phyloP scores from a whole-genome alignment of 139 green algal species.

The Chlorella ohadii region DNA sequence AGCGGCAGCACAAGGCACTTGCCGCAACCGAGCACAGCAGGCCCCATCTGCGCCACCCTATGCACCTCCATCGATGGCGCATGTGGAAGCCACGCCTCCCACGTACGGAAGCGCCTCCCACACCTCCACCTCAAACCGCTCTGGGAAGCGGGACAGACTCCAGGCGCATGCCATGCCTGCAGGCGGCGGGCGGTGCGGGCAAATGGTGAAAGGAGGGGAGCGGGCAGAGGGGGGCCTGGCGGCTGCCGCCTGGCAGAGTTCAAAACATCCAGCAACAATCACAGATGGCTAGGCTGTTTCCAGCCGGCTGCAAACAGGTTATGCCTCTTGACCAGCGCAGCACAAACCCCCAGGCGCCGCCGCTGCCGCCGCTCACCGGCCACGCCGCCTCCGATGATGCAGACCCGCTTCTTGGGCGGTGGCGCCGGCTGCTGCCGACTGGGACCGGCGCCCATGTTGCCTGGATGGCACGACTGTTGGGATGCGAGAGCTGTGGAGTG shows the following conservation, averaged over 20 bases:
- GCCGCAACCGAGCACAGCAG: no score
- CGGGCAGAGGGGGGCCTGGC: background rate
- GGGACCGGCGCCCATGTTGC: background rate
- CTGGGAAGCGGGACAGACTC: conserved; percentile 62
- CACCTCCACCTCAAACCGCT: conserved; percentile 68
- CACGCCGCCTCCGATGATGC: conserved; percentile 64
- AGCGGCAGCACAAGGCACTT: no score
- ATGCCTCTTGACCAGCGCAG: no score
- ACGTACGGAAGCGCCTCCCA: conserved; percentile 64
- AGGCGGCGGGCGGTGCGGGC: conserved; percentile 54
- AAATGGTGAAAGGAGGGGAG: background rate
- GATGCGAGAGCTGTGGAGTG: no score
- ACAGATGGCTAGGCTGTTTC: no score
- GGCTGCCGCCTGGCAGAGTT: background rate
- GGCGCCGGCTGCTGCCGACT: background rate
- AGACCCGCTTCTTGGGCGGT: conserved; percentile 51
- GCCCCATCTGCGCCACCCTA: no score
- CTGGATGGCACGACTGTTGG: no score
- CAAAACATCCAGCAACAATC: no score
- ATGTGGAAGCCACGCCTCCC: conserved; percentile 64
- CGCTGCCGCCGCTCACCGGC: conserved; percentile 49
- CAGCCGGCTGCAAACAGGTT: no score
- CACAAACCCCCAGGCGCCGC: background rate
- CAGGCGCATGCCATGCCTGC: conserved; percentile 71
- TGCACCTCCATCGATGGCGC: conserved; percentile 40